Conservation (phyloP, 2,329 filamentous ascomycete genomes). For the Alternaria sp. region DNA sequence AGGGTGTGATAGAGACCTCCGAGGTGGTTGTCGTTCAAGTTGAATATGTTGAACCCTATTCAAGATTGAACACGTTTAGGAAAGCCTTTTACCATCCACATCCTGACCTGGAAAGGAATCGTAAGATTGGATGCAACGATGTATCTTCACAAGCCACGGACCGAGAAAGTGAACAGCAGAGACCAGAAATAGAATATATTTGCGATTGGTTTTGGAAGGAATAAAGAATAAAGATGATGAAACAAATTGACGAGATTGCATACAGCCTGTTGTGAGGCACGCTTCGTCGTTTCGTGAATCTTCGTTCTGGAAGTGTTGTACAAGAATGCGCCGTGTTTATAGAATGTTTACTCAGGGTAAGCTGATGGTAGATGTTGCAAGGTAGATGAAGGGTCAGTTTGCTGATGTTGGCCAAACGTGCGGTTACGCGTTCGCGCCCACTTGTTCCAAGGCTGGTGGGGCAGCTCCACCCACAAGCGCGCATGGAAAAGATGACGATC, state of each 20-base stretch:
- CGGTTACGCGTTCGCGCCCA: neutral
- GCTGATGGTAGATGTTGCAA: neutral
- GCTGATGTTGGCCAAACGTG: neutral
- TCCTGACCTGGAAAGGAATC: neutral
- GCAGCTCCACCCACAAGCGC: conserved; percentile 1
- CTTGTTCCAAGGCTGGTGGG: neutral
- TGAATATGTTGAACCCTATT: too few species aligned
- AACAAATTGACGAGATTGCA: neutral
- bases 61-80: neutral
- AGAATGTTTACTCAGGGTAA: neutral
- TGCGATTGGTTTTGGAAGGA: neutral
- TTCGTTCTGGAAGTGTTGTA: neutral
- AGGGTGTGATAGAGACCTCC: too few species aligned
- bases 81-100: neutral
- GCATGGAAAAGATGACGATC: conserved; percentile 16
- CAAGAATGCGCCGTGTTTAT: neutral
- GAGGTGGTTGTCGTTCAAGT: too few species aligned
- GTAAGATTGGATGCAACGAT: neutral
- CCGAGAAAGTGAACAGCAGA: neutral
- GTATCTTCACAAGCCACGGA: neutral
- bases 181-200: neutral
- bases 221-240: neutral
- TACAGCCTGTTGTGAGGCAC: neutral
- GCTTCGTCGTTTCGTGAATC: neutral
- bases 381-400: neutral